These are phyloP conservation scores for Leishmania martiniquensis DNA, from an alignment of 208 protist genomes.

Conservation along the genomic window DNA sequence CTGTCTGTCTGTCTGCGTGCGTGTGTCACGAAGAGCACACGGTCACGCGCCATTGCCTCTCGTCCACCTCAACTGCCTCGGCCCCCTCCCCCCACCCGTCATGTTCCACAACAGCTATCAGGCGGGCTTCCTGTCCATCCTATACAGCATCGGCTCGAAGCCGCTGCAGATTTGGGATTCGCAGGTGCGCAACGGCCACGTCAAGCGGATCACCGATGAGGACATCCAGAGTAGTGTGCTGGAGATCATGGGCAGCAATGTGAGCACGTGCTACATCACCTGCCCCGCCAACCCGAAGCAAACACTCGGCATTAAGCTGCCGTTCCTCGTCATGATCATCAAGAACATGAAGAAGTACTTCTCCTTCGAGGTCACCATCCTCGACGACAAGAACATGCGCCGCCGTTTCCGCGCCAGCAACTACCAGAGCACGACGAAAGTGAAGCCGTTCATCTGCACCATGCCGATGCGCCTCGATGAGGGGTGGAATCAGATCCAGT, in stretches of 20 bases:
- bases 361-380: constrained; percentile 99
- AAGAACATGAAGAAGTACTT: constrained; percentile 99
- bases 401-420: constrained; percentile 99
- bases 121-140: constrained; percentile 98
- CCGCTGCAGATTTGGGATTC: constrained; percentile 99
- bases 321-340: constrained; percentile 99
- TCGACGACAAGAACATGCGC: constrained; percentile 99
- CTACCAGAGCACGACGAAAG: constrained; percentile 98
- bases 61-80: background rate
- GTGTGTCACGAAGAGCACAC: background rate
- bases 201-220: constrained; percentile 99
- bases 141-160: constrained; percentile 99
- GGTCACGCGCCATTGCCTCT: background rate
- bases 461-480: constrained; percentile 99
- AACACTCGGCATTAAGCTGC: constrained; percentile 99
- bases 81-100: background rate
- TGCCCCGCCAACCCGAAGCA: constrained; percentile 97
- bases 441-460: constrained; percentile 99
- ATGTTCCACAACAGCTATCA: constrained; percentile 99
- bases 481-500: constrained; percentile 99
- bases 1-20: background rate
- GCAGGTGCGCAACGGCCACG: constrained; percentile 97
- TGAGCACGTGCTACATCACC: constrained; percentile 98
- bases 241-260: constrained; percentile 99
- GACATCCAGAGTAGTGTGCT: constrained; percentile 99